Conservation (phyloP, 805 yeast species). For the Tetrapisispora nanseiensis region DNA sequence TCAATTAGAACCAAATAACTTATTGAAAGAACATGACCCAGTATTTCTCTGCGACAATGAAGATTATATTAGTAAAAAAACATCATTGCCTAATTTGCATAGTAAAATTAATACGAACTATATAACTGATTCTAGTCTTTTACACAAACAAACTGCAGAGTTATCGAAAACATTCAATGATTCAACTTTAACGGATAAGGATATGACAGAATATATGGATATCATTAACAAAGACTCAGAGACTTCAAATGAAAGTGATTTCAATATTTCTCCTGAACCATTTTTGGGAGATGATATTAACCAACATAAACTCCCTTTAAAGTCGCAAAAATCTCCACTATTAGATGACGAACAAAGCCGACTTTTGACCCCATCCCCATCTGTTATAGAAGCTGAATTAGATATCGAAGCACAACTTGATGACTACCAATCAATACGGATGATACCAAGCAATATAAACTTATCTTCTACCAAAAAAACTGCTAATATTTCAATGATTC, state of each 20-base stretch:
- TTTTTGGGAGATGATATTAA: not conserved
- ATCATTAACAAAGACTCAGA: constrained; percentile 6
- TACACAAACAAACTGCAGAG: constrained; percentile 29
- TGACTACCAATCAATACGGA: not conserved
- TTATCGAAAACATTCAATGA: constrained; percentile 23
- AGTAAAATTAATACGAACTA: constrained; percentile 2
- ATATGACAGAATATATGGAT: constrained; percentile 9
- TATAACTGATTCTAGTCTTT: constrained; percentile 21
- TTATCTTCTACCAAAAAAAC: not conserved
- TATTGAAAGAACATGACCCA: not conserved
- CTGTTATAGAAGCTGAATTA: constrained; percentile 2
- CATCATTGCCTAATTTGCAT: not conserved
- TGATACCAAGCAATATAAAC: not conserved
- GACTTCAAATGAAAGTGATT: not conserved
- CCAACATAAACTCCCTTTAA: not conserved
- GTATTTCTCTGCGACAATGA: not conserved
- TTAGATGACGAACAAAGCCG: constrained; percentile 7
- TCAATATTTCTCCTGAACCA: not conserved
- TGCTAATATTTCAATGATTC: not conserved
- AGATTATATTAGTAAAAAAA: not conserved
- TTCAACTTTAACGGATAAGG: constrained; percentile 11
- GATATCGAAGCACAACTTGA: constrained; percentile 4
- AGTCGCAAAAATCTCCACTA: constrained; percentile 4
- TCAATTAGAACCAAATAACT: not conserved
- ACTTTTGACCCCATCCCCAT: constrained; percentile 12